Evolutionary conservation across 495 filamentous ascomycete genomes (phyloP), one percentile per base, ranked within the genome.

Genomic region (Aspergillus saccharolyticus): DNA sequence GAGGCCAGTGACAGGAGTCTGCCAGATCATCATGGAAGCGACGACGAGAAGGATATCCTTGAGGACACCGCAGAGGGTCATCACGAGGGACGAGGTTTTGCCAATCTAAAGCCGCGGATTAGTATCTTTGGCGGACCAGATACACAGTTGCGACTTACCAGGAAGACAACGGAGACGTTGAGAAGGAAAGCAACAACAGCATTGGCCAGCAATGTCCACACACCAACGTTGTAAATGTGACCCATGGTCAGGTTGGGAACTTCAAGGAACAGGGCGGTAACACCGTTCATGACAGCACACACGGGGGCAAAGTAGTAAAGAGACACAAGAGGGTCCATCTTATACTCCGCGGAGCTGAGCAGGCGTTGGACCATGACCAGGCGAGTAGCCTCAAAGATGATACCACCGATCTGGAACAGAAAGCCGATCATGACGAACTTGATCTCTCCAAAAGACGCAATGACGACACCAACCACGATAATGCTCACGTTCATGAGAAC

Each of bases 291-390:
- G 63, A 84, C 78, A 53, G 91, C 90, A 76, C 91, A 97, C 62
- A 93, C 85, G 7, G 91, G 91, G 10, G 92, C 91, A 64, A 93
- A 97, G 80, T 97, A 96, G 83, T 96, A 97, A 12, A 97, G 83
- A 8, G 92, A 96, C 39, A 97, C 91, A 42, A 96, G 82, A 52
- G 91, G 91, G 71, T 97, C 91, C 91, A 97, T 97, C 85, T 96
- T 96, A 83, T 85, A 96, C 77, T 96, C 91, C 52, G 89, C 80
- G 12, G 88, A 90, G 81, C 85, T 91, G 54, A 97, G 83, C 49
- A 97, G 80, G 44, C 85, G 85, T 78, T 96, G 87, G 45, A 97
- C 90, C 88, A 97, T 86, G 72, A 90, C 89, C 62, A 97, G 82
- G 64, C 91, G 89, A 63, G 90, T 85, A 53, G 91, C 91, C 77